Evolutionary conservation across 371 early-diverging fungal genomes (phyloP).

Genomic region (Apophysomyces ossiformis): DNA sequence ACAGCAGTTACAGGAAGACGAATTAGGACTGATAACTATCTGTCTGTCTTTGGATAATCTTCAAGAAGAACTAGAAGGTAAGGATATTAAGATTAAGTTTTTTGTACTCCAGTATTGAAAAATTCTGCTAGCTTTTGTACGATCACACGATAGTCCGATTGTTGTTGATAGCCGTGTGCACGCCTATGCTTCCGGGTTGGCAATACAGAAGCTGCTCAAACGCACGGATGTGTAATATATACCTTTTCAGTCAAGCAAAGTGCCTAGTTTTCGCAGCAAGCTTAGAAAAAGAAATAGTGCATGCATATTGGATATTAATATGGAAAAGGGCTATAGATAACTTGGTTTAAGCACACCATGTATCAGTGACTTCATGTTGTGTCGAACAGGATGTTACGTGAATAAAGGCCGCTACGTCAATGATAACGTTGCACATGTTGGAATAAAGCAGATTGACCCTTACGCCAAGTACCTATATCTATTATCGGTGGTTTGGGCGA

Average conservation of each 20-base stretch:
- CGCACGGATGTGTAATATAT: neutral
- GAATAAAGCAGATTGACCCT: too few relatives aligned
- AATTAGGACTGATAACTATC: slow-evolving; percentile 60
- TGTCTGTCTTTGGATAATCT: slow-evolving; percentile 46
- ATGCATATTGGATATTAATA: too few relatives aligned
- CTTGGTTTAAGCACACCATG: too few relatives aligned
- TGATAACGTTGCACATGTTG: too few relatives aligned
- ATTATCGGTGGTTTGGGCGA: too few relatives aligned
- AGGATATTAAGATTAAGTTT: neutral
- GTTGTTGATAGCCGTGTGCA: slow-evolving; percentile 26
- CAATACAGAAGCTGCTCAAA: neutral
- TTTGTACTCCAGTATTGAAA: too few relatives aligned
- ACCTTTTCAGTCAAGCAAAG: too few relatives aligned
- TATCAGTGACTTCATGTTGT: too few relatives aligned
- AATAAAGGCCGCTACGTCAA: too few relatives aligned
- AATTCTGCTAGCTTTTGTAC: neutral
- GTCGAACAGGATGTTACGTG: too few relatives aligned
- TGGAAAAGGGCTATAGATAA: too few relatives aligned
- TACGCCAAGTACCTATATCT: too few relatives aligned
- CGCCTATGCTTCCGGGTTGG: slow-evolving; percentile 26
- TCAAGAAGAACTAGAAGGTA: slow-evolving; percentile 42
- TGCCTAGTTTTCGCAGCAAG: neutral
- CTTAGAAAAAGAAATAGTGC: neutral
- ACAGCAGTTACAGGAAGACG: slow-evolving; percentile 50
- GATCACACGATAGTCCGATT: slow-evolving; percentile 10